These are phyloP conservation scores for Viridothelium virens DNA, from an alignment of 495 filamentous ascomycete genomes.

Conservation along the genomic window DNA sequence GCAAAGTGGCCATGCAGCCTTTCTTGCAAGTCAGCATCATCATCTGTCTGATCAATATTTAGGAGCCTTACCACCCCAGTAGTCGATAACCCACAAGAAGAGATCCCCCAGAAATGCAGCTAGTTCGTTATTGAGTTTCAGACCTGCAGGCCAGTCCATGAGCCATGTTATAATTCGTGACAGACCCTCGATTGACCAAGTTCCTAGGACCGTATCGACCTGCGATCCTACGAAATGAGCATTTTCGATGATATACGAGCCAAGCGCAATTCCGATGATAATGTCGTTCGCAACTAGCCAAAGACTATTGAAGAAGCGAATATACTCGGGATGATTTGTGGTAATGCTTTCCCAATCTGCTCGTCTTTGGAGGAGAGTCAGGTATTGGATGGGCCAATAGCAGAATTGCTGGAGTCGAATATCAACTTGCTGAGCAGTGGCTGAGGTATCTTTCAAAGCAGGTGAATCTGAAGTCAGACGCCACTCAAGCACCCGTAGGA, in stretches of 20 bases:
- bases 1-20: slow-evolving; percentile 67
- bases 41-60: background rate
- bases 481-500: slow-evolving; percentile 81
- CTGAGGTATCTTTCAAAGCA: slow-evolving; percentile 90
- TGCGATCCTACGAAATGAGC: slow-evolving; percentile 73
- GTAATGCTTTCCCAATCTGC: slow-evolving; percentile 94
- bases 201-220: slow-evolving; percentile 67
- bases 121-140: slow-evolving; percentile 94
- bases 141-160: slow-evolving; percentile 93
- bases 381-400: slow-evolving; percentile 96
- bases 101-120: slow-evolving; percentile 88
- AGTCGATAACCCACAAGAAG: slow-evolving; percentile 96
- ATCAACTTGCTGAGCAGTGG: slow-evolving; percentile 96
- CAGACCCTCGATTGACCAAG: slow-evolving; percentile 83
- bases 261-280: slow-evolving; percentile 94
- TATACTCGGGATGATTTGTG: slow-evolving; percentile 94
- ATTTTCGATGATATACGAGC: slow-evolving; percentile 96
- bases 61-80: slow-evolving; percentile 67
- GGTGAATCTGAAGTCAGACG: slow-evolving; percentile 64
- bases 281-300: slow-evolving; percentile 99
- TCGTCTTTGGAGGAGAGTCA: slow-evolving; percentile 78
- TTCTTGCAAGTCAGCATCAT: slow-evolving; percentile 1
- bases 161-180: slow-evolving; percentile 89
- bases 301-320: slow-evolving; percentile 96
- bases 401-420: slow-evolving; percentile 97